These are phyloP conservation scores for Bruguiera parviflora DNA, from an alignment of 345 rosid genomes.

Conservation along the genomic window DNA sequence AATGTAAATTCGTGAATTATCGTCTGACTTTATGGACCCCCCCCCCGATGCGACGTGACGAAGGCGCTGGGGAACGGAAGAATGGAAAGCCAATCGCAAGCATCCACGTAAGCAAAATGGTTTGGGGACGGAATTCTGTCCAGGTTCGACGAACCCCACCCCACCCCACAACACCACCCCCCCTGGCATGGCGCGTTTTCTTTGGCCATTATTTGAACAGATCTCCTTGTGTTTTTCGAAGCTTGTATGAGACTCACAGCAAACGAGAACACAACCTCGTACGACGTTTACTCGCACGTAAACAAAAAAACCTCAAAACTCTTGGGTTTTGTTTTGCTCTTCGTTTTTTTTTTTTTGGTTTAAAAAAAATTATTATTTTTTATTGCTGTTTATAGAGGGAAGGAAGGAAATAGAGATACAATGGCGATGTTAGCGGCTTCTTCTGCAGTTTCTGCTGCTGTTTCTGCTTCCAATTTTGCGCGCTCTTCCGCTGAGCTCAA, in stretches of 20 bases:
- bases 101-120: slow-evolving; percentile 24
- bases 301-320: no score
- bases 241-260: no score
- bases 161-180: no score
- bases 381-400: background rate
- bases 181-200: slow-evolving; percentile 7
- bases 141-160: slow-evolving; percentile 50
- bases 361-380: no score
- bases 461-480: slow-evolving; percentile 28
- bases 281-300: no score
- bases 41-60: no score
- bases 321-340: no score
- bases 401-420: background rate
- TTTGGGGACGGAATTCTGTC: slow-evolving; percentile 28
- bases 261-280: no score
- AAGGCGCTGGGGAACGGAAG: no score
- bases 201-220: slow-evolving; percentile 37
- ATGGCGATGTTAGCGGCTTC: slow-evolving; percentile 40
- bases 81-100: slow-evolving; percentile 17
- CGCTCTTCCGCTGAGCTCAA: slow-evolving; percentile 37
- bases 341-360: background rate
- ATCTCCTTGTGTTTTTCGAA: no score
- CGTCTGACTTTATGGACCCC: no score
- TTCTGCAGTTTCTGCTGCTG: slow-evolving; percentile 15
- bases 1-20: no score